Conservation (phyloP, 2,329 filamentous ascomycete genomes). For the Lizonia empirigonia region DNA sequence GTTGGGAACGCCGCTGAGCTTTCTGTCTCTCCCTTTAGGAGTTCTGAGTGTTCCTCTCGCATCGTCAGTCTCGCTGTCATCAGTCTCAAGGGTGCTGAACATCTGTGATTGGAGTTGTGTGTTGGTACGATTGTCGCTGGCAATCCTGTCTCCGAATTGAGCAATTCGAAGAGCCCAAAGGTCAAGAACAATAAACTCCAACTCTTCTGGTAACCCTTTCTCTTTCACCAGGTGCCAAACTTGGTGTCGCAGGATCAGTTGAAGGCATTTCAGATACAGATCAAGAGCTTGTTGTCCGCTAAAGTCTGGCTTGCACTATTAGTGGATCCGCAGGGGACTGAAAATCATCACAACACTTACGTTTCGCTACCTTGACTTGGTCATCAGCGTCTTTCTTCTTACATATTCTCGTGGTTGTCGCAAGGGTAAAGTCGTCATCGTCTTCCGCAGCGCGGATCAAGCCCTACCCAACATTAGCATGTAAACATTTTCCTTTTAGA, state of each 20-base stretch:
- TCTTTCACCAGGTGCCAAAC: conserved; percentile 71
- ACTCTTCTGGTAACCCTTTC: conserved; percentile 70
- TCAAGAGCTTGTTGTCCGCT: conserved; percentile 72
- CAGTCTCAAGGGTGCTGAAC: conserved; percentile 63
- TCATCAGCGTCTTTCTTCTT: conserved; percentile 58
- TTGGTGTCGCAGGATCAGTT: conserved; percentile 84
- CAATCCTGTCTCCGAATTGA: conserved; percentile 56
- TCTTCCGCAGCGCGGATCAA: conserved; percentile 59
- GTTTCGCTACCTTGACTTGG: conserved; percentile 46
- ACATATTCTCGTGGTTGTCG: conserved; percentile 61
- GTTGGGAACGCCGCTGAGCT: conserved; percentile 63
- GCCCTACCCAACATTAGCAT: conserved; percentile 26
- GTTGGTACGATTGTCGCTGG: conserved; percentile 41
- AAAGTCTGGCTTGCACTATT: conserved; percentile 56
- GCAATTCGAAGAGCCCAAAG: conserved; percentile 81
- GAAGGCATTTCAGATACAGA: conserved; percentile 82
- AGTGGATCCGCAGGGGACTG: neutral
- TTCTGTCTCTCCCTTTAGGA: conserved; percentile 49
- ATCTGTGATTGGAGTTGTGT: conserved; percentile 57
- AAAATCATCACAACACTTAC: conserved; percentile 2
- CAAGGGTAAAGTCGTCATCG: conserved; percentile 66
- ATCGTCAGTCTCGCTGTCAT: conserved; percentile 49
- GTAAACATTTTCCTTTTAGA: neutral
- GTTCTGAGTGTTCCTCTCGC: conserved; percentile 18
- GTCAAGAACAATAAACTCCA: conserved; percentile 80